These are phyloP conservation scores for Dactylellina cionopaga DNA, from an alignment of 2,329 filamentous ascomycete species.

Conservation along the genomic window DNA sequence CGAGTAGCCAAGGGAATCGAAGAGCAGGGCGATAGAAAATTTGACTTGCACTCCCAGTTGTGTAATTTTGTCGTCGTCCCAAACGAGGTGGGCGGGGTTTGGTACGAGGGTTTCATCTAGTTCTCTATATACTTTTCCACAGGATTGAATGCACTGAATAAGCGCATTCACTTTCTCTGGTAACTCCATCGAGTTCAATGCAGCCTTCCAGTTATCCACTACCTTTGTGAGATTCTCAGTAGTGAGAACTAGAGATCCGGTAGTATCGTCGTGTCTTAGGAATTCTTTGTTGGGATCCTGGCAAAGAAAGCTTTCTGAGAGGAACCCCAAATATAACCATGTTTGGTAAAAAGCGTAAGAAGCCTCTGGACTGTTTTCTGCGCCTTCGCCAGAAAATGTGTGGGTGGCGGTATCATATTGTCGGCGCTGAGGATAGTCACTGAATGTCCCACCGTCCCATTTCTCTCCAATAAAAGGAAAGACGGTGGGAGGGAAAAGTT, in stretches of 20 bases:
- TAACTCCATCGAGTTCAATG: constrained; percentile 23
- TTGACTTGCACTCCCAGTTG: constrained; percentile 15
- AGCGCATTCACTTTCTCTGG: constrained; percentile 22
- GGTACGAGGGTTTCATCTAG: constrained; percentile 25
- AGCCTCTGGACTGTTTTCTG: constrained; percentile 34
- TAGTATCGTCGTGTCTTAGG: constrained; percentile 24
- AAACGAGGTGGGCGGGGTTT: constrained; percentile 18
- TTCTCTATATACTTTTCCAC: constrained; percentile 5
- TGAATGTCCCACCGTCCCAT: constrained; percentile 45
- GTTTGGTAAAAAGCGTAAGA: constrained; percentile 42
- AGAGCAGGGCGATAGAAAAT: constrained; percentile 37
- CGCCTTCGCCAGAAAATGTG: constrained; percentile 23
- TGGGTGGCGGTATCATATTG: constrained; percentile 27
- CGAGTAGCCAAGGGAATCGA: constrained; percentile 34
- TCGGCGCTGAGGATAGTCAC: constrained; percentile 37
- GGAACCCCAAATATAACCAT: constrained; percentile 45
- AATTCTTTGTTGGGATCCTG: constrained; percentile 28
- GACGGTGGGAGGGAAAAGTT: constrained; percentile 2
- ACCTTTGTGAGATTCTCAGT: constrained; percentile 26
- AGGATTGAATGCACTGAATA: not conserved
- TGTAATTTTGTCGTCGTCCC: constrained; percentile 8
- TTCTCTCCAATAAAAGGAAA: constrained; percentile 43
- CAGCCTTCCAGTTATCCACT: constrained; percentile 8
- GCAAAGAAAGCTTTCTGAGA: constrained; percentile 30
- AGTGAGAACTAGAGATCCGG: constrained; percentile 22